Conservation (phyloP, 2,329 filamentous ascomycete species). For the Cadophora malorum region DNA sequence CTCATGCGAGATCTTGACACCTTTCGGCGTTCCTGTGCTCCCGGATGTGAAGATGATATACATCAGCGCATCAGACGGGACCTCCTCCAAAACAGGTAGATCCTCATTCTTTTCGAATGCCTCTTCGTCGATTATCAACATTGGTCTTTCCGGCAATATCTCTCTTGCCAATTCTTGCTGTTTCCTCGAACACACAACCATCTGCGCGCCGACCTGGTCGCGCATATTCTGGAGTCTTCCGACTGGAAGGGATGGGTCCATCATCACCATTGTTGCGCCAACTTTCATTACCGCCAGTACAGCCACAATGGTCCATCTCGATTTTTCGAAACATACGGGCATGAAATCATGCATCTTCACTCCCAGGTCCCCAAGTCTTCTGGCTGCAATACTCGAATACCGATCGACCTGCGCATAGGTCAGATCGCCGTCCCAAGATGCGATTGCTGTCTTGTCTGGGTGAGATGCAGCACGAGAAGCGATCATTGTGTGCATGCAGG, state of each 20-base stretch:
- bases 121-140: constrained; percentile 11
- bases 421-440: constrained; percentile 44
- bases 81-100: neutral
- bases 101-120: constrained; percentile 12
- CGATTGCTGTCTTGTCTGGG: constrained; percentile 47
- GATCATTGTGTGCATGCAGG: constrained; percentile 56
- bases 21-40: constrained; percentile 42
- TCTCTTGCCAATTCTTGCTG: neutral
- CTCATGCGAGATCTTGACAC: constrained; percentile 39
- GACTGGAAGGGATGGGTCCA: constrained; percentile 43
- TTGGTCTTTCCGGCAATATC: neutral
- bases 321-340: constrained; percentile 45
- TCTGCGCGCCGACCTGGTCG: constrained; percentile 11
- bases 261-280: constrained; percentile 43
- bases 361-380: constrained; percentile 30
- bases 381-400: constrained; percentile 35
- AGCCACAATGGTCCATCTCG: constrained; percentile 40
- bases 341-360: constrained; percentile 34
- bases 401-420: constrained; percentile 39
- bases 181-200: constrained; percentile 16
- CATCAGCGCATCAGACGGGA: constrained; percentile 22
- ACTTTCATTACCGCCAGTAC: constrained; percentile 44
- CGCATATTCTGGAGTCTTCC: constrained; percentile 37
- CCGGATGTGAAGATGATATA: constrained; percentile 44
- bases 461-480: constrained; percentile 46